phyloP scores from a whole-genome alignment of 2,329 filamentous ascomycete species.

The Teratosphaeria pseudoeucalypti region DNA sequence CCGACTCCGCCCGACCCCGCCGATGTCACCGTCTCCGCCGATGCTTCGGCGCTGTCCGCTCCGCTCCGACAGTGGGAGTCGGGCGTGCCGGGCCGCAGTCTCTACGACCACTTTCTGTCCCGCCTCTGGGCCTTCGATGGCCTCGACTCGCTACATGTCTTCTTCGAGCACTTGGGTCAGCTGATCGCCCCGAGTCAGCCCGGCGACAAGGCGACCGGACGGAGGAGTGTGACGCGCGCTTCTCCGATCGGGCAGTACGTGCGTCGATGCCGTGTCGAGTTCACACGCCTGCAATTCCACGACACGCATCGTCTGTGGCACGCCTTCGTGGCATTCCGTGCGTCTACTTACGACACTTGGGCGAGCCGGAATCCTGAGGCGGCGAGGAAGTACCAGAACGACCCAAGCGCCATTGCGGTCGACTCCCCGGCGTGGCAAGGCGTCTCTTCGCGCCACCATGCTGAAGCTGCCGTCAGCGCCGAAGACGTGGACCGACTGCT shows the following conservation, averaged over 20 bases:
- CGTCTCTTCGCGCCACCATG: neutral
- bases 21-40: constrained; percentile 2
- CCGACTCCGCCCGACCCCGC: constrained; percentile 7
- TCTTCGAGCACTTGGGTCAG: constrained; percentile 49
- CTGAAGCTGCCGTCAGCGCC: constrained; percentile 8
- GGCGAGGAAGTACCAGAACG: constrained; percentile 8
- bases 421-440: neutral
- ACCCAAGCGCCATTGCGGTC: neutral
- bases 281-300: constrained; percentile 67
- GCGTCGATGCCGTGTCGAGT: constrained; percentile 67
- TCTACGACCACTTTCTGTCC: constrained; percentile 79
- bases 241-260: constrained; percentile 78
- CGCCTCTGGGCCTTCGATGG: constrained; percentile 78
- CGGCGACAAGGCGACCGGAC: neutral
- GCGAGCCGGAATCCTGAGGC: constrained; percentile 41
- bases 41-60: constrained; percentile 23
- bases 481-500: constrained; percentile 42
- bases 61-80: constrained; percentile 16
- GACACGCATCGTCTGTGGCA: constrained; percentile 73
- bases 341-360: constrained; percentile 58
- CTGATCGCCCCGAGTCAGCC: constrained; percentile 2
- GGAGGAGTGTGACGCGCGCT: constrained; percentile 46
- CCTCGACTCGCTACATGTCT: constrained; percentile 61
- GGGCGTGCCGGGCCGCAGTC: constrained; percentile 58
- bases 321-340: constrained; percentile 68